A percentile compares a stretch with the other conserved stretches of the same genome.
Conservation (phyloP, 2,329 filamentous ascomycete species). For the Aspergillus sp. region DNA sequence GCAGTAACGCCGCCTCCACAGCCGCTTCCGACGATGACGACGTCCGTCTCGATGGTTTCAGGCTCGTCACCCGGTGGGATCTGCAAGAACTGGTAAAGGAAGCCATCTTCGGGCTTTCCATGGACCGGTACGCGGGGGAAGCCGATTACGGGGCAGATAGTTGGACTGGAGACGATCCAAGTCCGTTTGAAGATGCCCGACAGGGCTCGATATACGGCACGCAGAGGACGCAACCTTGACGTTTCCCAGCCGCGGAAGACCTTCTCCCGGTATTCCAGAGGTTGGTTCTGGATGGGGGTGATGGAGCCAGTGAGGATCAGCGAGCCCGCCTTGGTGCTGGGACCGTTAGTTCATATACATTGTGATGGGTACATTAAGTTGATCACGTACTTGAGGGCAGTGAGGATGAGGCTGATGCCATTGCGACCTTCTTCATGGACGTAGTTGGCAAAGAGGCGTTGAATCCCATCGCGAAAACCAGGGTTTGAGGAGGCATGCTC, state of each 20-base stretch:
- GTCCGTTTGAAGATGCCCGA: constrained; percentile 49
- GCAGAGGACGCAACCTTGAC: constrained; percentile 52
- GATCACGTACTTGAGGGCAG: constrained; percentile 49
- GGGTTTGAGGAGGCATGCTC: constrained; percentile 49
- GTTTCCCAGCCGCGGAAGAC: constrained; percentile 54
- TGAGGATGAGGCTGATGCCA: constrained; percentile 52
- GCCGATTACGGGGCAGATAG: constrained; percentile 49
- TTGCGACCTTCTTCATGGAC: constrained; percentile 49
- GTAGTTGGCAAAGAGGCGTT: constrained; percentile 47
- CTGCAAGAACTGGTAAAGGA: constrained; percentile 57
- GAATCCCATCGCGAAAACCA: constrained; percentile 49
- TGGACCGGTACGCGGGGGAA: constrained; percentile 55
- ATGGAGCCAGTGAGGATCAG: constrained; percentile 57
- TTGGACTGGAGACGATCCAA: constrained; percentile 54
- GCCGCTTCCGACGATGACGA: constrained; percentile 82
- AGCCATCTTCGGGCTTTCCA: constrained; percentile 50
- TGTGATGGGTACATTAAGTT: background rate
- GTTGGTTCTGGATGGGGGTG: constrained; percentile 54
- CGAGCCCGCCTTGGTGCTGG: constrained; percentile 54
- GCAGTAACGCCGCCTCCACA: constrained; percentile 81
- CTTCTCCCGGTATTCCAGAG: constrained; percentile 52
- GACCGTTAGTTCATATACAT: constrained; percentile 2
- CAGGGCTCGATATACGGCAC: constrained; percentile 49
- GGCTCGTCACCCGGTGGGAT: constrained; percentile 52
- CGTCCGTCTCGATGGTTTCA: constrained; percentile 70